Conservation (phyloP, 116 monocot genomes). For the Zostera marina region DNA sequence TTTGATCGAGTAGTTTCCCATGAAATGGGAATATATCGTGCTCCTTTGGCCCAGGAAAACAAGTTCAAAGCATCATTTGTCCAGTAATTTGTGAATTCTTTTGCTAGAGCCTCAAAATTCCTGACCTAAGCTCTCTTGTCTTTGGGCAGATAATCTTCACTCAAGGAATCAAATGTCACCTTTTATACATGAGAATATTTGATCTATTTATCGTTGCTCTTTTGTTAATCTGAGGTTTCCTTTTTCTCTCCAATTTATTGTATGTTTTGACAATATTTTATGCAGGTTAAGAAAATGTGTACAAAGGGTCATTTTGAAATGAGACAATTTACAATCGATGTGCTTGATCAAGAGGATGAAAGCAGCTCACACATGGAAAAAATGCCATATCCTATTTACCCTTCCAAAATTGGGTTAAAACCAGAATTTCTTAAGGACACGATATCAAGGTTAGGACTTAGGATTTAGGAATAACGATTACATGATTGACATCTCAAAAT, state of each 20-base stretch:
- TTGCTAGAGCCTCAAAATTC: no score
- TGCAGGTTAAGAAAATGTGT: conserved; percentile 65
- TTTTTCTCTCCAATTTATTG: background rate
- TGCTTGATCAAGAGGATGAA: conserved; percentile 44
- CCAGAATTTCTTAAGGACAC: conserved; percentile 43
- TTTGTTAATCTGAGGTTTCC: background rate
- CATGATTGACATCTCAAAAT: background rate
- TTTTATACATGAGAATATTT: no score
- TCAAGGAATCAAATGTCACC: no score
- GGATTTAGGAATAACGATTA: background rate
- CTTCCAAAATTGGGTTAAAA: conserved; percentile 73
- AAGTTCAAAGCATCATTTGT: no score
- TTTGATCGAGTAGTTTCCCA: no score
- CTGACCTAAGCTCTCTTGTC: no score
- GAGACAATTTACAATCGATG: conserved; percentile 61
- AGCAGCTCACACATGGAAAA: conserved; percentile 21
- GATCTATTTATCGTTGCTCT: no score
- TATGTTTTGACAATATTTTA: background rate
- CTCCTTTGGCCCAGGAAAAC: no score
- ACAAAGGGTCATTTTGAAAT: conserved; percentile 62
- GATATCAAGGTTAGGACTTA: conserved; percentile 41
- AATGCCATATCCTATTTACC: conserved; percentile 80
- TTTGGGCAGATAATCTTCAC: no score
- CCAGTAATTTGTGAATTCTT: no score
- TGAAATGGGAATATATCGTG: no score